Conservation (phyloP, 768 basidiomycete genomes). For the Leucocoprinus leucothites region DNA sequence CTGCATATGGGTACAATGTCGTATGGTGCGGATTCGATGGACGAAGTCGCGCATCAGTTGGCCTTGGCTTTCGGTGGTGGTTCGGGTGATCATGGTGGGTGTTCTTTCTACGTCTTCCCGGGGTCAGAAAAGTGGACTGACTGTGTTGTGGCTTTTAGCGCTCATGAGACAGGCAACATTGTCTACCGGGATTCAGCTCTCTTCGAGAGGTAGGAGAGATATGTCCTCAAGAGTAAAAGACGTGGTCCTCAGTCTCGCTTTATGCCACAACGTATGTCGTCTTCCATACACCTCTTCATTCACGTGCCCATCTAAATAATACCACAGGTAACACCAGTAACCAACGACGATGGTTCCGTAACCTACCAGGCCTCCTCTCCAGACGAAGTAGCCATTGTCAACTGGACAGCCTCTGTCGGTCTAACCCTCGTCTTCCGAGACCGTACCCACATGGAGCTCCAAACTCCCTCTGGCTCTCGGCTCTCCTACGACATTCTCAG, state of each 20-base stretch:
- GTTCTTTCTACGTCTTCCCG: neutral
- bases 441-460: conserved; percentile 85
- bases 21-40: conserved; percentile 97
- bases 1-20: conserved; percentile 99
- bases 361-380: conserved; percentile 99
- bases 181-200: conserved; percentile 77
- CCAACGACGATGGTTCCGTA: conserved; percentile 89
- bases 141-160: conserved; percentile 15
- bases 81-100: conserved; percentile 50
- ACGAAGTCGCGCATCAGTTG: conserved; percentile 94
- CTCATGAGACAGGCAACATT: conserved; percentile 55
- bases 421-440: conserved; percentile 87
- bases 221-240: conserved; percentile 94
- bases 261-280: conserved; percentile 87
- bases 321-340: conserved; percentile 87
- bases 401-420: conserved; percentile 95
- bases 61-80: conserved; percentile 78
- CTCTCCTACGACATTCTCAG: conserved; percentile 85
- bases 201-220: conserved; percentile 83
- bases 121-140: neutral
- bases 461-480: conserved; percentile 59
- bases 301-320: neutral
- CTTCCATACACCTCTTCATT: neutral
- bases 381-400: conserved; percentile 98
- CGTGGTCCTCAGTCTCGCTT: conserved; percentile 86